Base-by-base conservation (phyloP, 352 stramenopile species). In the Phytophthora nicotianae region DNA sequence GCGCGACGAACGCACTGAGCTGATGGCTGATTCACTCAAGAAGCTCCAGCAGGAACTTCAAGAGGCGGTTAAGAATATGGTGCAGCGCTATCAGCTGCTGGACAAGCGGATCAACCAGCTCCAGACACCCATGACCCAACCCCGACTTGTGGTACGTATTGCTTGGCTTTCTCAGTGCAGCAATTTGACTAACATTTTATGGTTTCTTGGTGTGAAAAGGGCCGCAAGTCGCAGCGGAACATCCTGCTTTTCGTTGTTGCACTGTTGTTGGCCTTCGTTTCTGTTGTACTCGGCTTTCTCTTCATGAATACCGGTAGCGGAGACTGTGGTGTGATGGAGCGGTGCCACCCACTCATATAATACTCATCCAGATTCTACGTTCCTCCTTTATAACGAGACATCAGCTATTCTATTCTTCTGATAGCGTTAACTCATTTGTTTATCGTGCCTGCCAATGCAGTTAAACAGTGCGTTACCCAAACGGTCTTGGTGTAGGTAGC, bases 61-160 rank as follows among this genome's bases (percentile, higher is more conserved):
- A 40, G 74, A 93, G 14, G 69, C 72, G 1, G 43, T 88, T 7
- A 85, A 83, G 27, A 72, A 60, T 16, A 62, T 91, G 40, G 65
- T 80, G 33, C 72, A 83, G 51, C 83, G 85, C 21, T 83, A 83
- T 19, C 72, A 90, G 32, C 24, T 76, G 27, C 47, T 91, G 13
- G 79, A 93, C 57, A 85, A 87, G 50, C 70, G 75, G 9, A 70
- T 90, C 14, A 81, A 72, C 8, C 79, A 86, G 38, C 65, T 90
- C 9, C 80, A 91, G 60, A 71, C 65, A 16, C 73, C 74, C 3
- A 70, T 83, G 52, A 49, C 53, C 17, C 67, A 79, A 11, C 65
- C 69, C 14, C 65, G 72, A 54, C 58, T 84, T 24, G 51, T 81
- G 68, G 77, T 89, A 70, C 47, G 77, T 75, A 21, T n/a, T 16